Base-by-base conservation (phyloP, 2,329 filamentous ascomycete species). In the Trichoderma harzianum region DNA sequence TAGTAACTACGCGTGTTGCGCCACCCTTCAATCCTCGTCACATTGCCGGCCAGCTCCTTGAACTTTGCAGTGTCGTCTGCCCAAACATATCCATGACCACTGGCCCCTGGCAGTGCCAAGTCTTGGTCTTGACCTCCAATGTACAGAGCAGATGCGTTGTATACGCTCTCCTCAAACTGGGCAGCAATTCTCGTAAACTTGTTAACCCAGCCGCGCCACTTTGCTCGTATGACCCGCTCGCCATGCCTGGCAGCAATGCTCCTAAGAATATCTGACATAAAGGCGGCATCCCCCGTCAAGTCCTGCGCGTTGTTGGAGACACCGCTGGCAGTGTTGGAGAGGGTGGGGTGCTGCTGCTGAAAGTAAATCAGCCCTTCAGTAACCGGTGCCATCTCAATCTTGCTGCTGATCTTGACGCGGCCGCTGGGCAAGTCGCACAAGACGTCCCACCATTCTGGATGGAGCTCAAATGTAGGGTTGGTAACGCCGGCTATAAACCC, bases 401-500 rank as follows among this genome's bases (percentile, higher is more conserved):
- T 91, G 79, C 89, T 93, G 78, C 93, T 97, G 78, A 99, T 98
- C 82, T 96, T 97, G 86, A 99, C 94, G 57, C 95, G 91, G 11
- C 96, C 96, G 1, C 91, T 95, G 0, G 95, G 92, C 55, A 99
- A 85, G 81, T 99, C 96, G 81, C 96, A 99, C 14, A 99, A 86
- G 11, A 99, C 83, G 81, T 99, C 96, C 96, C 96, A 99, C 96
- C 96, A 99, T 79, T 98, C 95, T 0, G 93, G 93, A 78, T 98
- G 95, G 78, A 94, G 90, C 73, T 95, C 94, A 80, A 99, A 99
- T 0, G 94, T 95, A 7, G 96, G 96, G 79, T 99, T 99, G 1
- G 95, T 99, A 53, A 99, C 96, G 71, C 96, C 96, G 3, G 96
- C 96, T 77, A 99, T 97, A 82, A 99, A 99, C 2, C 96, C 96